phyloP scores from a whole-genome alignment of 2,329 filamentous ascomycete genomes.

The Fusarium brachygibbosum region DNA sequence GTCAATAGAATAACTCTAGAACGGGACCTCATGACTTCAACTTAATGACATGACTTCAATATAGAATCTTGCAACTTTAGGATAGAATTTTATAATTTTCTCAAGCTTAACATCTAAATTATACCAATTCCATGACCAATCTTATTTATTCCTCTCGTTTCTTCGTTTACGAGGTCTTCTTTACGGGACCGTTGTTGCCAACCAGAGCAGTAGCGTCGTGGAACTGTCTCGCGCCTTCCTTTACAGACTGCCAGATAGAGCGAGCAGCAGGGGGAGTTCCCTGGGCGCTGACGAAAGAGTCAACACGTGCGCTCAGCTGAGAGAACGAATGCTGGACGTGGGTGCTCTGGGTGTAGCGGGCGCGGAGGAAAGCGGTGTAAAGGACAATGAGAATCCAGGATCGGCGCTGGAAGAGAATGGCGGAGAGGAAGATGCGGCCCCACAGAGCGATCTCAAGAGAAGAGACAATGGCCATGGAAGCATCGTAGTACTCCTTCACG shows the following conservation, averaged over 20 bases:
- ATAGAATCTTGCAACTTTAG: constrained; percentile 2
- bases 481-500: constrained; percentile 98
- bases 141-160: neutral
- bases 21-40: neutral
- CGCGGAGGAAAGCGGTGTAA: constrained; percentile 94
- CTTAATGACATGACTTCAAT: neutral
- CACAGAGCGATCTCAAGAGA: constrained; percentile 89
- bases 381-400: constrained; percentile 89
- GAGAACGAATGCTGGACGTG: constrained; percentile 90
- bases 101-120: constrained; percentile 4
- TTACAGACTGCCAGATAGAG: constrained; percentile 84
- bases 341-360: constrained; percentile 87
- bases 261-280: constrained; percentile 84
- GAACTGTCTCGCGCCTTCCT: constrained; percentile 79
- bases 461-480: constrained; percentile 93
- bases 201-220: constrained; percentile 81
- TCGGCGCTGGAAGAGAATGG: constrained; percentile 88
- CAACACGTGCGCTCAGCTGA: constrained; percentile 79
- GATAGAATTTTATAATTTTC: constrained; percentile 9
- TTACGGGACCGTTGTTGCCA: constrained; percentile 71
- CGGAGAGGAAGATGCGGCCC: constrained; percentile 83
- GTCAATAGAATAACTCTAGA: too few species aligned
- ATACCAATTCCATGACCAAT: constrained; percentile 5
- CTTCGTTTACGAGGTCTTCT: constrained; percentile 58
- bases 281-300: constrained; percentile 87